phyloP scores from a whole-genome alignment of 768 basidiomycete genomes.

The Pleurotus salmoneostramineus region DNA sequence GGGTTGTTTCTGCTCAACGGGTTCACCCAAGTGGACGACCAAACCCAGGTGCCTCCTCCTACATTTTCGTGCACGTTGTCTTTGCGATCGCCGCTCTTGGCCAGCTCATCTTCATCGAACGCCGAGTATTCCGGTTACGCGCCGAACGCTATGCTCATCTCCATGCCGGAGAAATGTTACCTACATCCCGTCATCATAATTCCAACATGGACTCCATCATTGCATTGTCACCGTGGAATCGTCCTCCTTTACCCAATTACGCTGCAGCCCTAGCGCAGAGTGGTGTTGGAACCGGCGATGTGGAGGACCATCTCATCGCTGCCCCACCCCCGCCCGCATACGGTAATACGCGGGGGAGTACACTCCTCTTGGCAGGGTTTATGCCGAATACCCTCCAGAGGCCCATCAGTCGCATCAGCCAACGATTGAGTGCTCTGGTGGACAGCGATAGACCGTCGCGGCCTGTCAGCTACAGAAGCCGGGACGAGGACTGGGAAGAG shows the following conservation, averaged over 20 bases:
- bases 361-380: constrained; percentile 51
- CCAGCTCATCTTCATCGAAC: constrained; percentile 61
- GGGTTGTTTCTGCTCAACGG: constrained; percentile 40
- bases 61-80: constrained; percentile 60
- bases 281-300: constrained; percentile 70
- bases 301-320: constrained; percentile 68
- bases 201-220: constrained; percentile 25
- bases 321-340: constrained; percentile 73
- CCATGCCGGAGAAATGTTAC: constrained; percentile 56
- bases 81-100: constrained; percentile 50
- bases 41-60: constrained; percentile 19
- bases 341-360: constrained; percentile 70
- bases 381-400: constrained; percentile 44
- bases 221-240: constrained; percentile 64
- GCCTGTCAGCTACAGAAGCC: constrained; percentile 52
- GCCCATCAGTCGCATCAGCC: constrained; percentile 27
- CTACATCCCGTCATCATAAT: constrained; percentile 27
- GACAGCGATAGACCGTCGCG: constrained; percentile 1
- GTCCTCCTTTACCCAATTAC: constrained; percentile 68
- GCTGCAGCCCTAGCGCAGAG: constrained; percentile 66
- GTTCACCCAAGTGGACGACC: constrained; percentile 12
- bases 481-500: constrained; percentile 55
- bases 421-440: constrained; percentile 24
- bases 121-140: constrained; percentile 59
- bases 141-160: constrained; percentile 57